A percentile compares a stretch with the other conserved stretches of the same genome.
These are phyloP conservation scores for Ustulina deusta DNA, from an alignment of 2,329 filamentous ascomycete species.

Conservation along the genomic window DNA sequence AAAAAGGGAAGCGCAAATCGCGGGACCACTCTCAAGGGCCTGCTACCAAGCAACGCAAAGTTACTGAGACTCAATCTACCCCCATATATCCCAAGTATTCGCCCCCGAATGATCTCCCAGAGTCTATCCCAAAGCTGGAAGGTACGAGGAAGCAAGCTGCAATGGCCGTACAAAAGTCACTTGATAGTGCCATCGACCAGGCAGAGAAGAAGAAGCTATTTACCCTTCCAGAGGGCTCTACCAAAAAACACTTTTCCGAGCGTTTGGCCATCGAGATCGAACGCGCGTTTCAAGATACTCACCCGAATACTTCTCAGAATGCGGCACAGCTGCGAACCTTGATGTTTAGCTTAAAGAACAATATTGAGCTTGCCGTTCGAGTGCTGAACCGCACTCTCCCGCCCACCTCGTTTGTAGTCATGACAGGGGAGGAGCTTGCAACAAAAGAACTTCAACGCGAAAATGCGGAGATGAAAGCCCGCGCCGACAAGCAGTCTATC, in stretches of 20 bases:
- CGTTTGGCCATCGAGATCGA: constrained; percentile 83
- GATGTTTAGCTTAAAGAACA: constrained; percentile 89
- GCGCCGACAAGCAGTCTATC: constrained; percentile 85
- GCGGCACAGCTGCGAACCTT: constrained; percentile 78
- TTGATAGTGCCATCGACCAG: constrained; percentile 73
- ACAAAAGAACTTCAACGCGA: constrained; percentile 88
- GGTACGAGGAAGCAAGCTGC: constrained; percentile 75
- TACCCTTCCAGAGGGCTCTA: constrained; percentile 71
- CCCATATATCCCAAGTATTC: constrained; percentile 57
- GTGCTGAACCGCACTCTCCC: constrained; percentile 79
- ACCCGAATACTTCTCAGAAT: constrained; percentile 66
- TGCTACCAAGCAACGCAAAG: constrained; percentile 64
- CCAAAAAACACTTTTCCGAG: constrained; percentile 73
- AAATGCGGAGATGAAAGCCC: constrained; percentile 80
- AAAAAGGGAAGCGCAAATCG: constrained; percentile 67
- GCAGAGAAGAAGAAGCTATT: constrained; percentile 75
- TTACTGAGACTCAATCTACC: constrained; percentile 62
- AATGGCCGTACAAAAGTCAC: constrained; percentile 75
- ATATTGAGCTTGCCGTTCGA: constrained; percentile 79
- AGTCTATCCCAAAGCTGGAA: constrained; percentile 67
- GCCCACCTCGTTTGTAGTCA: constrained; percentile 82
- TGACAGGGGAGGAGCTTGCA: constrained; percentile 91
- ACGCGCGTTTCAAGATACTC: constrained; percentile 71
- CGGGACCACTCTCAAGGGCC: constrained; percentile 67
- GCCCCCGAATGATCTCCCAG: constrained; percentile 64